phyloP scores from a whole-genome alignment of 2,329 filamentous ascomycete species.

The Botrytis cinerea region DNA sequence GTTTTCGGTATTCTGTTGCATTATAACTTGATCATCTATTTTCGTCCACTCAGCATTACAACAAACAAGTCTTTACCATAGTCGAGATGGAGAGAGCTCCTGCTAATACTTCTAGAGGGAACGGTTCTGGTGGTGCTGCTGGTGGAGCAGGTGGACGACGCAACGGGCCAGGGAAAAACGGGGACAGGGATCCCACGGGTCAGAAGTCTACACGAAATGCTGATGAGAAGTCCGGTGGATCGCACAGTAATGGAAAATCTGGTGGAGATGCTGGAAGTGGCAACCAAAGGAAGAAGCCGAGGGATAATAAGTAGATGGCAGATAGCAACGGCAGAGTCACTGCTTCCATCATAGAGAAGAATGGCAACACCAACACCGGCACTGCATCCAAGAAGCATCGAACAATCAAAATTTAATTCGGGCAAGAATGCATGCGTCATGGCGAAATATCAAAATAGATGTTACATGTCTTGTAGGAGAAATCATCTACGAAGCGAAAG shows the following conservation, averaged over 20 bases:
- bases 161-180: rapidly evolving
- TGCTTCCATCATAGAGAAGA: not conserved
- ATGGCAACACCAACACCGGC: not conserved
- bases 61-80: not conserved
- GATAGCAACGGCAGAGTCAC: not conserved
- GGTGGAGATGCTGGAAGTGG: too few relatives aligned
- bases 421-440: not conserved
- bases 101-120: too few relatives aligned
- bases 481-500: not conserved
- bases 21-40: not conserved
- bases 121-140: not conserved
- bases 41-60: not conserved
- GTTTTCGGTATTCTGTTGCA: not conserved
- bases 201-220: not conserved
- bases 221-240: not conserved
- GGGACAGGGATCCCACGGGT: not conserved
- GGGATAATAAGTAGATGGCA: not conserved
- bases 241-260: not conserved
- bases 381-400: not conserved
- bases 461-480: not conserved
- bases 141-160: not conserved
- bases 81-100: not conserved
- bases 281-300: not conserved
- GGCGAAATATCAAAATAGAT: not conserved
- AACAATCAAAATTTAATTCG: not conserved